Evolutionary conservation across 768 basidiomycete species (phyloP).

Genomic region (Naganishia friedmannii): DNA sequence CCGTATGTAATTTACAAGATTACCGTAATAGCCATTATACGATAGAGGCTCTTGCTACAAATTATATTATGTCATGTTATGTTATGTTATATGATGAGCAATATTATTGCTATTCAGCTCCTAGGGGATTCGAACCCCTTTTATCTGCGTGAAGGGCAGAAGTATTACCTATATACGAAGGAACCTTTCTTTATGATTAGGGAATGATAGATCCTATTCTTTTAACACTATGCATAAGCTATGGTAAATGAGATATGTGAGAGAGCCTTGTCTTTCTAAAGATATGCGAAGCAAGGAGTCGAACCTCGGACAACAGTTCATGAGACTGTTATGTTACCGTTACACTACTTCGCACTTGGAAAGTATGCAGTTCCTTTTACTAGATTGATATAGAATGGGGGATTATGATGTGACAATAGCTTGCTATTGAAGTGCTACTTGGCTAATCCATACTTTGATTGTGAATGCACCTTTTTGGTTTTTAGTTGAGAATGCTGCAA

Average conservation of each 20-base stretch:
- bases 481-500: not conserved
- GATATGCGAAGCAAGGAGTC: conserved; percentile 19
- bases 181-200: not conserved
- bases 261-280: too few species aligned
- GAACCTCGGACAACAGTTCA: conserved; percentile 19
- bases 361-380: conserved; percentile 12
- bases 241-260: not conserved
- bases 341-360: conserved; percentile 25
- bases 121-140: conserved; percentile 1
- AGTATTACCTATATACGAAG: conserved; percentile 2
- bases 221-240: not conserved
- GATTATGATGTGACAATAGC: not conserved
- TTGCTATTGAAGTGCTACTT: not conserved
- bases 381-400: not conserved
- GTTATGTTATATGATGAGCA: too few species aligned
- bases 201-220: not conserved
- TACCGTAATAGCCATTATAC: conserved; percentile 2
- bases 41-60: not conserved
- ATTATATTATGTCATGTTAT: too few species aligned
- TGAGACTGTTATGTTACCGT: conserved; percentile 24
- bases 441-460: not conserved
- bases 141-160: conserved; percentile 1
- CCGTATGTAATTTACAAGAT: conserved; percentile 2
- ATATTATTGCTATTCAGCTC: not conserved
- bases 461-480: not conserved